A percentile compares a stretch with the other conserved stretches of the same genome.
phyloP scores from a whole-genome alignment of 202 grass and related monocot species.

The Zizania palustris region DNA sequence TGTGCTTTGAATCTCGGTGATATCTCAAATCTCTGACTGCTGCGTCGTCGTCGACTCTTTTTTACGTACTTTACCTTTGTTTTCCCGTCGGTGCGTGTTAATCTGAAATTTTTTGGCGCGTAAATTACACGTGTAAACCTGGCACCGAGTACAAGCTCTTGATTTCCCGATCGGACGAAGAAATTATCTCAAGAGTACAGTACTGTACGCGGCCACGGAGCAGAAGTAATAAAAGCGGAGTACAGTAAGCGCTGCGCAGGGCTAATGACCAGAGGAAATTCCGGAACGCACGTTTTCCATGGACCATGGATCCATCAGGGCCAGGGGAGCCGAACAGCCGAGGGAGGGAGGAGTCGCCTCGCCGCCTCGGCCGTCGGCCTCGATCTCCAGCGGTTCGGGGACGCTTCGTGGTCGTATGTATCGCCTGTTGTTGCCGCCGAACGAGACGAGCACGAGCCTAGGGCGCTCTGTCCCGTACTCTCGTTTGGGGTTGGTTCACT shows the following conservation, averaged over 20 bases:
- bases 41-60: conserved; percentile 7
- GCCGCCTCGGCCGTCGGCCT: neutral
- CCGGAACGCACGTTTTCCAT: neutral
- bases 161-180: neutral
- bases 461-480: neutral
- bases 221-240: neutral
- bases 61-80: conserved; percentile 21
- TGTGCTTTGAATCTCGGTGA: conserved; percentile 43
- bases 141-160: neutral
- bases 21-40: neutral
- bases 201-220: neutral
- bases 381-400: conserved; percentile 27
- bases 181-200: neutral
- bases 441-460: neutral
- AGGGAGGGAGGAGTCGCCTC: neutral
- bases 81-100: neutral
- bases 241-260: neutral
- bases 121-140: neutral
- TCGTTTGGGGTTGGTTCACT: neutral
- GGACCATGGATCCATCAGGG: neutral
- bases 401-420: conserved; percentile 24
- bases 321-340: no score
- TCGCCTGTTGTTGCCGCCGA: conserved; percentile 17
- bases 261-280: neutral
- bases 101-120: neutral